Conservation (phyloP, 2,329 filamentous ascomycete species). For the Phyllosticta citriasiana region DNA sequence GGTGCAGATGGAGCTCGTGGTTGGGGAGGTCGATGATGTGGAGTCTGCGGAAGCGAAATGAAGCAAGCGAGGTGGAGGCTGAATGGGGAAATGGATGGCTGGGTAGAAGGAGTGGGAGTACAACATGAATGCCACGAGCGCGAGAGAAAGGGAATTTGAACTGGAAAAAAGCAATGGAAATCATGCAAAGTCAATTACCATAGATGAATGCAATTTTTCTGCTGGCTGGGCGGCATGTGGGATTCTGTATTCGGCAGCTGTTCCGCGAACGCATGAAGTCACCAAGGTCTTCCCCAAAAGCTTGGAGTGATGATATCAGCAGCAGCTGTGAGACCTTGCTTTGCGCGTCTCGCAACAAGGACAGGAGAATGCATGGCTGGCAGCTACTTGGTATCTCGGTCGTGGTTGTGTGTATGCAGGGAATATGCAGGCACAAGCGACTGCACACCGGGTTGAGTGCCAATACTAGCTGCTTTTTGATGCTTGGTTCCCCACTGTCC, state of each 20-base stretch:
- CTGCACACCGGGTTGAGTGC: not conserved
- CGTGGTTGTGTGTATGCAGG: not conserved
- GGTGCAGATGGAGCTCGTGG: too few species aligned
- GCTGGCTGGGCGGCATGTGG: not conserved
- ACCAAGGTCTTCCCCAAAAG: not conserved
- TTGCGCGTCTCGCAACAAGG: not conserved
- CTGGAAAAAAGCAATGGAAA: too few species aligned
- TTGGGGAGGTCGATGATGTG: not conserved
- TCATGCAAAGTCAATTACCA: not conserved
- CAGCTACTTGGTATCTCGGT: not conserved
- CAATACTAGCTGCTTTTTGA: not conserved
- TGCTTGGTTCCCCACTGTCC: conserved; percentile 18
- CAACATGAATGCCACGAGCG: too few species aligned
- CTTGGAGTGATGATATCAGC: not conserved
- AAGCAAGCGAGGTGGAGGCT: not conserved
- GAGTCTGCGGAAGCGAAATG: not conserved
- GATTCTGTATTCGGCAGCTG: not conserved
- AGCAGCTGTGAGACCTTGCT: not conserved
- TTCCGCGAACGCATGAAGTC: not conserved
- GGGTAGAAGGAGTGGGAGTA: too few species aligned
- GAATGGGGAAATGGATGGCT: too few species aligned
- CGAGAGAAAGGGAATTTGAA: too few species aligned
- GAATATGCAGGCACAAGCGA: not conserved
- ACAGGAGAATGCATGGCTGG: not conserved
- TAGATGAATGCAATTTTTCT: not conserved